A percentile compares a stretch with the other conserved stretches of the same genome.
These are phyloP conservation scores for Fusarium annulatum DNA, from an alignment of 2,329 filamentous ascomycete genomes.

Conservation along the genomic window DNA sequence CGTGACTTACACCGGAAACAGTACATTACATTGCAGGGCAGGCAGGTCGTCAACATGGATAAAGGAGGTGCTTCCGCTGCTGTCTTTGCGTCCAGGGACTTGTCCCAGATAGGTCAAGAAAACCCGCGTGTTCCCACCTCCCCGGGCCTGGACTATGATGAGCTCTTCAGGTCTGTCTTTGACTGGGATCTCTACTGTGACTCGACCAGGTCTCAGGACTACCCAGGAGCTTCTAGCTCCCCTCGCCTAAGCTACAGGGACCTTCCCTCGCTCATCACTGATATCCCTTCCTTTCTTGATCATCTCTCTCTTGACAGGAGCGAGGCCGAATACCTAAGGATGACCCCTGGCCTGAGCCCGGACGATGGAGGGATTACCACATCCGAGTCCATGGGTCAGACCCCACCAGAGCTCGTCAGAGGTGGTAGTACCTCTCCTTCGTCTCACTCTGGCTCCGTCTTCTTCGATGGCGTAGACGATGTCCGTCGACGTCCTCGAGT, in stretches of 20 bases:
- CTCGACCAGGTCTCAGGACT: constrained; percentile 47
- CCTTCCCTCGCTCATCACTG: constrained; percentile 51
- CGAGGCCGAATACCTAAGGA: constrained; percentile 48
- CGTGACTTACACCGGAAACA: constrained; percentile 54
- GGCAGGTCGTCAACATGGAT: constrained; percentile 52
- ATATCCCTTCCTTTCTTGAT: constrained; percentile 50
- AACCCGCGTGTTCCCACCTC: constrained; percentile 52
- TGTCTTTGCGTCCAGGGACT: constrained; percentile 46
- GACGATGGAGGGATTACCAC: constrained; percentile 48
- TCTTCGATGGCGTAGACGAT: constrained; percentile 48
- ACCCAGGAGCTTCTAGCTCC: constrained; percentile 43
- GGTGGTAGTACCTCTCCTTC: constrained; percentile 55
- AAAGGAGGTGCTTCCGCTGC: constrained; percentile 35
- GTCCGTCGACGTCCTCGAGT: constrained; percentile 45
- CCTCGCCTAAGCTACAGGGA: constrained; percentile 45
- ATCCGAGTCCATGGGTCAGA: constrained; percentile 53
- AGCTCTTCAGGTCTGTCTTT: constrained; percentile 52
- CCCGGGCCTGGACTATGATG: constrained; percentile 48
- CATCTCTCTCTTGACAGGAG: constrained; percentile 49
- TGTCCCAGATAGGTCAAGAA: constrained; percentile 51
- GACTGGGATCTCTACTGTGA: constrained; percentile 53
- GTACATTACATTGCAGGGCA: constrained; percentile 38
- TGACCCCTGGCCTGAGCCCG: constrained; percentile 49
- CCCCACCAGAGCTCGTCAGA: constrained; percentile 52
- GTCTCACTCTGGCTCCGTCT: constrained; percentile 52